Evolutionary conservation across 1,139 yeast species (phyloP).

Genomic region (Geotrichum bryndzae): DNA sequence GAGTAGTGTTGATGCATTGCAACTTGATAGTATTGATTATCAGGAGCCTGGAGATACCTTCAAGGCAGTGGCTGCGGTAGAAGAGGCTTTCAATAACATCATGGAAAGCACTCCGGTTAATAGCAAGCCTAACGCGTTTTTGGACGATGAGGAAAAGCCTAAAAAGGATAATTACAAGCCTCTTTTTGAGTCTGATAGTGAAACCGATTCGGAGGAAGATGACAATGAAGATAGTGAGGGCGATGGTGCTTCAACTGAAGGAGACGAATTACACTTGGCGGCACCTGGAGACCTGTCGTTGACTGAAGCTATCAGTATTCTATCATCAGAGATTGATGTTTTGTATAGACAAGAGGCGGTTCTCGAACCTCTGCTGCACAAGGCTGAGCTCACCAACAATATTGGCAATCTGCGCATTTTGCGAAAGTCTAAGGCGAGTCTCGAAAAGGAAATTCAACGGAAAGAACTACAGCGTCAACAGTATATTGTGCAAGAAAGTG

Average conservation of each 20-base stretch:
- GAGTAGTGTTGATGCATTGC: constrained; percentile 14
- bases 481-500: constrained; percentile 74
- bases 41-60: constrained; percentile 6
- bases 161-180: background rate
- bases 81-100: constrained; percentile 63
- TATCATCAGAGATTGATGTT: constrained; percentile 54
- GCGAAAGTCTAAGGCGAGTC: constrained; percentile 56
- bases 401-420: constrained; percentile 61
- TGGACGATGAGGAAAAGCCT: constrained; percentile 12
- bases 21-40: constrained; percentile 13
- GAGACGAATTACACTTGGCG: constrained; percentile 39
- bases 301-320: constrained; percentile 56
- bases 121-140: background rate
- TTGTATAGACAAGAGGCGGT: constrained; percentile 58
- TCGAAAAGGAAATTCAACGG: constrained; percentile 61
- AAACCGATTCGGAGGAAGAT: constrained; percentile 1
- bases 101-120: constrained; percentile 31
- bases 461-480: constrained; percentile 76
- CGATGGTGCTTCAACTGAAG: constrained; percentile 9
- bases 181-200: constrained; percentile 13
- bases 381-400: constrained; percentile 80
- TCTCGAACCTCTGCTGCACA: constrained; percentile 58
- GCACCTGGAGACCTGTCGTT: constrained; percentile 66
- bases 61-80: constrained; percentile 45
- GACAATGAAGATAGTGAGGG: background rate